Evolutionary conservation across 495 filamentous ascomycete species (phyloP).

Genomic region (Geoglossum glabrum): DNA sequence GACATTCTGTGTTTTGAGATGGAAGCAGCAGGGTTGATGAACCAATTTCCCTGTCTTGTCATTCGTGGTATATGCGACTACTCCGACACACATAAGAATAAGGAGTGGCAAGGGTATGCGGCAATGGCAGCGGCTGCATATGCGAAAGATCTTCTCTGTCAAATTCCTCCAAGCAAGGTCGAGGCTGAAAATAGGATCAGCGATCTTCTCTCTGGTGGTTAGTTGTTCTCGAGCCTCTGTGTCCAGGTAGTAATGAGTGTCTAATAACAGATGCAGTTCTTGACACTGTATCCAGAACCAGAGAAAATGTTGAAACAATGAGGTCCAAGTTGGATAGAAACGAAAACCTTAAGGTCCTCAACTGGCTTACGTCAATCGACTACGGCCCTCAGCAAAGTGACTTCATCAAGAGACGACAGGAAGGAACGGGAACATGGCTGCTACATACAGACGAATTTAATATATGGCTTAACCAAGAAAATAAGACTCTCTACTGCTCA

Average conservation of each 20-base stretch:
- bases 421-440: background rate
- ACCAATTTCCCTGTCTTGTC: constrained; percentile 11
- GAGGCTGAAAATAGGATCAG: constrained; percentile 19
- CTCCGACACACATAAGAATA: constrained; percentile 15
- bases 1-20: constrained; percentile 4
- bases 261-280: background rate
- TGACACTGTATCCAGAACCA: background rate
- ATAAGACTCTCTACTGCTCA: background rate
- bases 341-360: background rate
- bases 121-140: constrained; percentile 14
- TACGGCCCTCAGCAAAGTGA: background rate
- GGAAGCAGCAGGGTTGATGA: background rate
- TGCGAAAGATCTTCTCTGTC: constrained; percentile 12
- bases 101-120: background rate
- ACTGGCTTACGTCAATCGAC: background rate
- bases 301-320: background rate
- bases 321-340: background rate
- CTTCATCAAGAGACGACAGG: background rate
- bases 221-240: constrained; percentile 1
- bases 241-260: background rate
- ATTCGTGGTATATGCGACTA: constrained; percentile 17
- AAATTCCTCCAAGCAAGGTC: constrained; percentile 15
- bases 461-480: background rate
- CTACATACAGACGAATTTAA: background rate
- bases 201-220: constrained; percentile 15